Conservation (phyloP, 495 filamentous ascomycete species). For the Apiosordaria backusii region DNA sequence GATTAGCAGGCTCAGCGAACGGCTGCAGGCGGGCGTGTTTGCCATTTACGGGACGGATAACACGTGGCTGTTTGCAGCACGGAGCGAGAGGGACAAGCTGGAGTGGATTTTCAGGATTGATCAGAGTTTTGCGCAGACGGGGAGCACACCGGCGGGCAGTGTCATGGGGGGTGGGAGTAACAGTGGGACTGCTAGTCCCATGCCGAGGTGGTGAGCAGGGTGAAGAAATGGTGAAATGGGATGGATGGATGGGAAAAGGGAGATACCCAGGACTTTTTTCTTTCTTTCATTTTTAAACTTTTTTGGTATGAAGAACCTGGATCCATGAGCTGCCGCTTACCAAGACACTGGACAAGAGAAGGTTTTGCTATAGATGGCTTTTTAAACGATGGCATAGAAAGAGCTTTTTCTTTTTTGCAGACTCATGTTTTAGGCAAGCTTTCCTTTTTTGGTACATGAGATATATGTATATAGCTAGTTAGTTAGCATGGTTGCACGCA, state of each 20-base stretch:
- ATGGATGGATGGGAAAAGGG: not conserved
- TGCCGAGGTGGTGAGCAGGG: not conserved
- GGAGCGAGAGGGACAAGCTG: constrained; percentile 81
- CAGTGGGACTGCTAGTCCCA: not conserved
- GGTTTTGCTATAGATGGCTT: not conserved
- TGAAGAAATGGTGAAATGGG: not conserved
- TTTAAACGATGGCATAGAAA: not conserved
- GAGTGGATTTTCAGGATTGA: constrained; percentile 90
- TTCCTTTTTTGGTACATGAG: not conserved
- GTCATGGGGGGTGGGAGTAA: not conserved
- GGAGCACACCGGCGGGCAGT: not conserved
- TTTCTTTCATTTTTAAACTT: not conserved
- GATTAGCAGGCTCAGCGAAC: constrained; percentile 44
- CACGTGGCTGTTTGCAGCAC: constrained; percentile 88
- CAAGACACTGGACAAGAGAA: not conserved
- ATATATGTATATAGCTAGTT: not conserved
- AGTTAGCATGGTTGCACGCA: not conserved
- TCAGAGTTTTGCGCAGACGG: constrained; percentile 39
- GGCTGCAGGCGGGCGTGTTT: constrained; percentile 70
- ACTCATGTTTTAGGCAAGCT: not conserved
- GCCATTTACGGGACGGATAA: constrained; percentile 91
- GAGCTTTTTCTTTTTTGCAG: not conserved
- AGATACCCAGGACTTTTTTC: not conserved
- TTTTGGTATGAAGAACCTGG: not conserved
- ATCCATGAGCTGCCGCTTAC: not conserved